Evolutionary conservation across 176 grass and related monocot genomes (phyloP).

Genomic region (Eremochloa ophiuroides): DNA sequence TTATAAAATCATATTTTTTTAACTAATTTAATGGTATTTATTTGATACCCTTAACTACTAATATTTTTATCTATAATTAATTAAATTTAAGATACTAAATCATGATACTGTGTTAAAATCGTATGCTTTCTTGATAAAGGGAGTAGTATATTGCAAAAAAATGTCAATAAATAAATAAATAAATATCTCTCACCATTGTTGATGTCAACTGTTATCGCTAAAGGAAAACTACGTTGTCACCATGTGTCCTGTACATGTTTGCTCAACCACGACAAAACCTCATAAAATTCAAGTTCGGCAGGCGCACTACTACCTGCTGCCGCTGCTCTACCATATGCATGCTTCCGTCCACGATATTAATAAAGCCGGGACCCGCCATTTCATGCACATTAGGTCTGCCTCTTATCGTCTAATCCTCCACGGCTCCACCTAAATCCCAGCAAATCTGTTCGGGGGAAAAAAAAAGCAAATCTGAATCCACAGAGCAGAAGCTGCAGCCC

Average conservation of each 20-base stretch:
- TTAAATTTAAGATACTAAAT: too few species aligned
- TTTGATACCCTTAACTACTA: too few species aligned
- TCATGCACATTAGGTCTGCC: constrained; percentile 29
- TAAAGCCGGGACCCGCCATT: neutral
- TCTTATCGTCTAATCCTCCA: constrained; percentile 22
- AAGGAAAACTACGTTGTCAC: neutral
- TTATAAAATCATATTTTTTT: too few species aligned
- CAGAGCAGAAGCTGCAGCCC: neutral
- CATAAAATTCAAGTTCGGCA: neutral
- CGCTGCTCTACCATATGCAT: neutral
- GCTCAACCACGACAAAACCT: neutral
- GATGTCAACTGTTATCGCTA: neutral
- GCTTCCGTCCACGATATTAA: neutral
- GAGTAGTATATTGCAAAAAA: too few species aligned
- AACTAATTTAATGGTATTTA: too few species aligned
- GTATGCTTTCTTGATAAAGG: too few species aligned
- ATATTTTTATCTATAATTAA: too few species aligned
- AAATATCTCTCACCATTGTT: neutral
- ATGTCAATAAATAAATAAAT: too few species aligned
- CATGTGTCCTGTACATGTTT: neutral
- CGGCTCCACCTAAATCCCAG: neutral
- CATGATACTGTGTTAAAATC: too few species aligned
- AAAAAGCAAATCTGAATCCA: neutral
- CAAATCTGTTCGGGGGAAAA: too few species aligned
- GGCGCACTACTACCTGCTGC: neutral